Evolutionary conservation across 805 yeast species (phyloP), one percentile per base, ranked within the genome.

Genomic region (Ogataea ganodermae): DNA sequence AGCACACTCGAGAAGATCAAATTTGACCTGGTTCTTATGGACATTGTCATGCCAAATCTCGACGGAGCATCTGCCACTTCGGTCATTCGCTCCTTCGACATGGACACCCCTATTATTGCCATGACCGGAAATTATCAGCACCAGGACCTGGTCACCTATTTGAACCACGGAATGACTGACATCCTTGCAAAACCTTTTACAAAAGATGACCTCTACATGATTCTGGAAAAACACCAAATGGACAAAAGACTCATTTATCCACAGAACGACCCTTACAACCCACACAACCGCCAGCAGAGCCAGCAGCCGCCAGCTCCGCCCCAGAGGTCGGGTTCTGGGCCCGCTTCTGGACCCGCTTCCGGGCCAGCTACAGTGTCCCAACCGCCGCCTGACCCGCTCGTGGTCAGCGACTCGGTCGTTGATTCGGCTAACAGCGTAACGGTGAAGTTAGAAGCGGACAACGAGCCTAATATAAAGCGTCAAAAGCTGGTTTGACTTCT

Each of bases 151-250:
- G 86, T 86, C 39, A 85, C 83, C 1, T 89, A 87, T 64, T 70
- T 88, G 50, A 85, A 84, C 57, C 89, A 89, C 60, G 97, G 97
- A 4, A 90, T 90, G 89, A 84, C 88, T 49, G 96, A 89, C 66
- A 89, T 94, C 30, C 72, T 94, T 53, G 96, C 96, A 4, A 89
- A 94, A 62, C 99, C 99, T 1, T 94, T 94, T 64, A 86, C 96
- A 1, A 89, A 87, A 61, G 88, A 84, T 55, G 96, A 89, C 62
- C 72, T 94, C 48, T 87, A 84, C 60, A 74, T 82, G 51, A 88
- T 90, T 60, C 70, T 92, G 45, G 83, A 86, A 53, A 86, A 90
- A 57, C 89, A 87, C 63, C 72, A 86, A 44, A 75, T 79, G 48
- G 73, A 78, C 24, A 70, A 59, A n/a, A 50, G 50, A 40, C 54